phyloP scores from a whole-genome alignment of 176 grass and related monocot genomes.

The Melocanna baccifera region DNA sequence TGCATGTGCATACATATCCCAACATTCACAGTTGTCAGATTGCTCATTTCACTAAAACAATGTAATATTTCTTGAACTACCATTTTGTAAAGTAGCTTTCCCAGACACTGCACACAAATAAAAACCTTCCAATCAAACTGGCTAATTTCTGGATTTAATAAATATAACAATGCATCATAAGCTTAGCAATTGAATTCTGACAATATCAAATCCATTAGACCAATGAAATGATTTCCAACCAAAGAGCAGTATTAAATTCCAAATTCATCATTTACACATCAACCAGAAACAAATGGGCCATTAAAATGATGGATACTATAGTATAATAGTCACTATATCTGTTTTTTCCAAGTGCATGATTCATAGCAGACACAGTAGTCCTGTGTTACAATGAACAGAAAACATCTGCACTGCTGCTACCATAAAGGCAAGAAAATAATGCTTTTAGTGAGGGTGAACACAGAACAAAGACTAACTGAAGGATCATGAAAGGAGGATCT shows the following conservation, averaged over 20 bases:
- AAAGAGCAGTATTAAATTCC: neutral
- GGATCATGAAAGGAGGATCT: neutral
- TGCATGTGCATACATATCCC: slow-evolving; percentile 1
- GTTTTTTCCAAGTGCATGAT: neutral
- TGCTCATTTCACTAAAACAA: neutral
- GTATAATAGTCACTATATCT: neutral
- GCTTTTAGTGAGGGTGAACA: neutral
- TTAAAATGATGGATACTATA: neutral
- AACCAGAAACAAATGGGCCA: neutral
- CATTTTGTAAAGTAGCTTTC: neutral
- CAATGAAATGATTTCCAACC: slow-evolving; percentile 13
- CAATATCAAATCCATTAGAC: neutral
- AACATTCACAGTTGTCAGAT: neutral
- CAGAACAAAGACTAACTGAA: neutral
- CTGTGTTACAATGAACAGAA: neutral
- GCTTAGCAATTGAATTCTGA: neutral
- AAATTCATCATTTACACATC: neutral
- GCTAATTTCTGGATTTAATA: neutral
- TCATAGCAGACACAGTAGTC: neutral
- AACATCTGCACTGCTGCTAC: neutral
- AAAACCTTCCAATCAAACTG: neutral
- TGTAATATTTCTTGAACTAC: neutral
- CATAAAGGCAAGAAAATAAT: neutral
- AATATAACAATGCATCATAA: neutral
- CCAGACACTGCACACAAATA: neutral